phyloP scores from a whole-genome alignment of 306 rosid species.

The Arachis hypogaea region DNA sequence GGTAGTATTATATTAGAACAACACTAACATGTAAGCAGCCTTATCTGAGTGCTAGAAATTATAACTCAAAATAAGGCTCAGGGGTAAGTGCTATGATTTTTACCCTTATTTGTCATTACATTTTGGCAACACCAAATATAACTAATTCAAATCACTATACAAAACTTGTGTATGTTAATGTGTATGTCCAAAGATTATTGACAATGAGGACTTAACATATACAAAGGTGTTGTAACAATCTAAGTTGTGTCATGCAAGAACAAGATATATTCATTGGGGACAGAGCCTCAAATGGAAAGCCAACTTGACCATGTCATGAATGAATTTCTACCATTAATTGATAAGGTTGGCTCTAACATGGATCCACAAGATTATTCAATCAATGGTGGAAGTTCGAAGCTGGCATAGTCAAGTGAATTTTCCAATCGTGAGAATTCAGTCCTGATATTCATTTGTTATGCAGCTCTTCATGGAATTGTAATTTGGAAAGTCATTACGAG shows the following conservation, averaged over 20 bases:
- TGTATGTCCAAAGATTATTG: constrained; percentile 9
- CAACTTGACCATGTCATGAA: no score
- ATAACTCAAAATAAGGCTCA: neutral
- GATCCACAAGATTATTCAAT: no score
- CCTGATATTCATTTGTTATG: constrained; percentile 5
- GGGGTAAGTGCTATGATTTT: neutral
- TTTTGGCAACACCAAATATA: neutral
- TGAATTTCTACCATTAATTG: no score
- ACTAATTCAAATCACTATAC: constrained; percentile 6
- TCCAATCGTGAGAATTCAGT: no score
- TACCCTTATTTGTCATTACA: constrained; percentile 27
- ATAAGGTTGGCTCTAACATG: no score
- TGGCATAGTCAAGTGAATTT: no score
- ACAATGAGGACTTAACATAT: constrained; percentile 1
- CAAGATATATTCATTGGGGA: no score
- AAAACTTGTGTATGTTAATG: constrained; percentile 7
- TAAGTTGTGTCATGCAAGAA: neutral
- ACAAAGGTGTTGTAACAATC: constrained; percentile 26
- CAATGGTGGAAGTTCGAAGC: no score
- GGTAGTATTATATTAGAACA: neutral
- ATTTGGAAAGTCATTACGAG: constrained; percentile 13
- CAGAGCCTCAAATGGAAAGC: no score
- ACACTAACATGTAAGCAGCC: neutral
- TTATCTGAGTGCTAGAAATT: neutral
- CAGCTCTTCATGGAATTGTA: constrained; percentile 15